Base-by-base conservation (phyloP, 1,284 basidiomycete species). In the Irpex sp. region DNA sequence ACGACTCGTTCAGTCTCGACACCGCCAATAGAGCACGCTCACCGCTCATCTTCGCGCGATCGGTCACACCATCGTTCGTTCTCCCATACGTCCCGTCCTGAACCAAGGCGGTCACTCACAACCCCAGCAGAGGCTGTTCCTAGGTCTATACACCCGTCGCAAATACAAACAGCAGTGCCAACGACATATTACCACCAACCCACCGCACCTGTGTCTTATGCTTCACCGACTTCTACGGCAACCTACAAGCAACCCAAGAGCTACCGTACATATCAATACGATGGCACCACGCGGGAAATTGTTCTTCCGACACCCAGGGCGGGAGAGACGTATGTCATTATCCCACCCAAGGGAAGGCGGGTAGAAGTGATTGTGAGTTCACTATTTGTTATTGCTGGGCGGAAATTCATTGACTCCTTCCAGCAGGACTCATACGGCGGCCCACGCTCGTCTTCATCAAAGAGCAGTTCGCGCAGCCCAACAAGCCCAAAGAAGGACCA, bases 321-420 rank as follows among this genome's bases (percentile, higher is more conserved):
- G 11, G 72, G 72, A 11, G 71, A 75, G 61, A 65, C 65, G 35
- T 75, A 72, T 57, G 67, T 73, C 37, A 69, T 75, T 65, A 65
- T 72, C 39, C 69, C 73, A 11, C 72, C 73, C 5, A 64, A 66
- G 31, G 70, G 72, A 49, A 64, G 70, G 21, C 65, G 65, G 26
- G 66, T 75, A 43, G 65, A 70, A 56, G 66, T 74, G 46, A 62
- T 72, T 53, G 68, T 69, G 60, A 60, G 69, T 68, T n/a, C 31
- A 53, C 59, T 50, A n/a, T 26, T 33, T 35, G 26, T 57, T 39
- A 39, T 57, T 11, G 53, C 50, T 5, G 15, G 37, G 26, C 43
- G 43, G 31, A 33, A 26, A 37, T 60, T 15, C 56, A 26, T 56
- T 58, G 39, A 49, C 37, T 36, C 19, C 47, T 59, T 21, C 31